A percentile compares a stretch with the other conserved stretches of the same genome.
These are phyloP conservation scores for Dothideomycetes sp. DNA, from an alignment of 2,329 filamentous ascomycete species.

Conservation along the genomic window DNA sequence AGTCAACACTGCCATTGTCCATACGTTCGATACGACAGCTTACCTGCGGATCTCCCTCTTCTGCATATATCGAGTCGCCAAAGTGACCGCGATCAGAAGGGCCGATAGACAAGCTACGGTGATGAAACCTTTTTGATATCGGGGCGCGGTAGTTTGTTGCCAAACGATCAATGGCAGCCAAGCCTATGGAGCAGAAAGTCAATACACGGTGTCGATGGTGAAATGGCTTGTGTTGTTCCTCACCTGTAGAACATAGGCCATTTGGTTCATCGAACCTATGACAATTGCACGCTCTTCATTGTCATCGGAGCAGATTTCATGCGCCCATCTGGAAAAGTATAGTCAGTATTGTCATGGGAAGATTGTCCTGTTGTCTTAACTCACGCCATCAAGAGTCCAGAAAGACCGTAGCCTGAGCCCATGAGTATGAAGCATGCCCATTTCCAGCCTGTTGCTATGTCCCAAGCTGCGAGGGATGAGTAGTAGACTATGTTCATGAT, in stretches of 20 bases:
- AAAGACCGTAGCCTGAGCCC: conserved; percentile 35
- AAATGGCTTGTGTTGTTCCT: too few relatives aligned
- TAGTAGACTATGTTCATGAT: conserved; percentile 34
- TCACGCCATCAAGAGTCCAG: conserved; percentile 40
- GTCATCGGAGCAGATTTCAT: conserved; percentile 44
- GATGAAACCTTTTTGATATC: conserved; percentile 50
- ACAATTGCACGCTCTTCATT: conserved; percentile 59
- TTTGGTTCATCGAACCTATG: conserved; percentile 55
- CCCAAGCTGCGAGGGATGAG: conserved; percentile 36
- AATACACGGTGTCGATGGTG: too few relatives aligned
- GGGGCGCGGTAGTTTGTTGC: conserved; percentile 52
- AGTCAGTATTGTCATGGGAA: not conserved
- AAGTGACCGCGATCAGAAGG: conserved; percentile 39
- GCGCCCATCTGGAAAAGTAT: conserved; percentile 36
- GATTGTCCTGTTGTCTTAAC: too few relatives aligned
- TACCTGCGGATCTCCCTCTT: not conserved
- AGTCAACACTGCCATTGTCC: too few relatives aligned
- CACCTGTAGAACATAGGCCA: conserved; percentile 59
- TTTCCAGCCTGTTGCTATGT: conserved; percentile 41
- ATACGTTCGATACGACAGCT: too few relatives aligned
- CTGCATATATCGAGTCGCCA: conserved; percentile 38
- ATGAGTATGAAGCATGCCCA: conserved; percentile 52
- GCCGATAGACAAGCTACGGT: conserved; percentile 41
- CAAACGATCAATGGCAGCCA: conserved; percentile 58
- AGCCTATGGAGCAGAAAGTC: too few relatives aligned